Evolutionary conservation across 2,329 filamentous ascomycete species (phyloP).

Genomic region (Phoma sp.): DNA sequence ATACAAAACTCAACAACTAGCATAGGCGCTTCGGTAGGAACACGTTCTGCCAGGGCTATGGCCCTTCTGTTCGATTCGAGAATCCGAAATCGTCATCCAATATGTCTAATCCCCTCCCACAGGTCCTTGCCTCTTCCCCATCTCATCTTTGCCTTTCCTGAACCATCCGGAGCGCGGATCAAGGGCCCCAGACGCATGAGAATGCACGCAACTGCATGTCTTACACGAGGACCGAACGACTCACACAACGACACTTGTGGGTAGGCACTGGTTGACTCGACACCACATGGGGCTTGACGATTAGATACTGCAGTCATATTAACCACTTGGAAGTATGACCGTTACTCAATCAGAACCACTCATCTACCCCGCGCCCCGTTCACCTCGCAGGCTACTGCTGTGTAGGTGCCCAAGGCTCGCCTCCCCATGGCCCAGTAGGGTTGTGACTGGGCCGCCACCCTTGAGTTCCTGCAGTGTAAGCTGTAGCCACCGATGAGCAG

Average conservation of each 20-base stretch:
- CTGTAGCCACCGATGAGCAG: not conserved
- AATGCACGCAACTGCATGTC: constrained; percentile 5
- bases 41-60: constrained; percentile 14
- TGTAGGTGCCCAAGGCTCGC: constrained; percentile 5
- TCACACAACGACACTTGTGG: constrained; percentile 23
- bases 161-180: not conserved
- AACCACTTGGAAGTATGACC: constrained; percentile 10
- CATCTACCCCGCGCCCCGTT: constrained; percentile 19
- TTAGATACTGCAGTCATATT: constrained; percentile 19
- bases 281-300: constrained; percentile 28
- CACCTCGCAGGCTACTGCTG: constrained; percentile 4
- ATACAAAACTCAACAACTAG: not conserved
- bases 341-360: constrained; percentile 31
- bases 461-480: constrained; percentile 4
- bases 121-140: constrained; percentile 11
- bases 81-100: constrained; percentile 15
- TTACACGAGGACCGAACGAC: constrained; percentile 1
- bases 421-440: not conserved
- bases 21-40: constrained; percentile 4
- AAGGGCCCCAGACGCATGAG: not conserved
- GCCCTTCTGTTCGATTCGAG: constrained; percentile 5
- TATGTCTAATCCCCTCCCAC: constrained; percentile 14
- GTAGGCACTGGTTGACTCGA: constrained; percentile 26
- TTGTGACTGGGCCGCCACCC: not conserved
- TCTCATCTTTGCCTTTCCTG: constrained; percentile 1